Conservation (phyloP, 441 rosid genomes). For the Breynia disticha region DNA sequence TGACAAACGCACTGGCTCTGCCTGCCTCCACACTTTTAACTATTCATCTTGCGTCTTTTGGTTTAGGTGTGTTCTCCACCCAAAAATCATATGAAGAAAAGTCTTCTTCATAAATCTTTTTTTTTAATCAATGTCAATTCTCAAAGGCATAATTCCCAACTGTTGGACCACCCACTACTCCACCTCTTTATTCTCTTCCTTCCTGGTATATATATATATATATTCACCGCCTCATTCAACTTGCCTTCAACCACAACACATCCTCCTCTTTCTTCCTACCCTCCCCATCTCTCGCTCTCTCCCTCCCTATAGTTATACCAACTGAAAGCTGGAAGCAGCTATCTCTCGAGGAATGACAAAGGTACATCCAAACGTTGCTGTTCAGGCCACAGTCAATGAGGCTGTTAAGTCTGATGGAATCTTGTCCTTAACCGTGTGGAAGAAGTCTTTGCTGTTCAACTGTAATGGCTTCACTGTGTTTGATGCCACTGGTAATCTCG, state of each 20-base stretch:
- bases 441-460: constrained; percentile 79
- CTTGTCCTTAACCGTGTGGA: constrained; percentile 76
- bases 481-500: constrained; percentile 60
- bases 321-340: constrained; percentile 8
- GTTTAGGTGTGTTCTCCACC: background rate
- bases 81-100: too few species aligned
- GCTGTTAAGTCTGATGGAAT: constrained; percentile 6
- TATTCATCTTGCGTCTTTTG: background rate
- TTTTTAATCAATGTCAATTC: background rate
- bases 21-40: constrained; percentile 1
- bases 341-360: constrained; percentile 32
- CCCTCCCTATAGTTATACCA: background rate
- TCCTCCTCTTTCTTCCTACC: background rate
- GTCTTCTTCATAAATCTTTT: background rate
- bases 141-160: constrained; percentile 2
- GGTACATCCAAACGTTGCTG: constrained; percentile 46
- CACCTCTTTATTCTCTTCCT: background rate
- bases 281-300: background rate
- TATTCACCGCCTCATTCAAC: constrained; percentile 5
- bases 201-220: constrained; percentile 1
- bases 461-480: constrained; percentile 86
- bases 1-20: background rate
- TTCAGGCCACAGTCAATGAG: background rate
- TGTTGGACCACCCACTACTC: background rate
- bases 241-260: background rate